Percentiles rank a stretch among this genome's conserved stretches.
Evolutionary conservation across 2,329 filamentous ascomycete species (phyloP).

Genomic region (Fusarium musae): DNA sequence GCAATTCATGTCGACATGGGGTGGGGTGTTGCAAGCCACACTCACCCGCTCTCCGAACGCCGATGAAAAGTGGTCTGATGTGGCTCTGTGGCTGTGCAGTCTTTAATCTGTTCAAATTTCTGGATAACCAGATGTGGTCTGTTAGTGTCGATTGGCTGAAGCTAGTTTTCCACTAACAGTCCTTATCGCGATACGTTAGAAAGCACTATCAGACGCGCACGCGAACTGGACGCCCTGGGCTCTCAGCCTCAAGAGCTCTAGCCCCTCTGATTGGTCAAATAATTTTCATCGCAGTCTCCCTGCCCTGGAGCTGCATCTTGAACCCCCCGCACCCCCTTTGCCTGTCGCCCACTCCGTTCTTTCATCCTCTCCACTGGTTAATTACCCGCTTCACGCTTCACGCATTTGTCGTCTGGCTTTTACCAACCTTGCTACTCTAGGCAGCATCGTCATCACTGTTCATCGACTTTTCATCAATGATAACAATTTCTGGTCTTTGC

Average conservation of each 20-base stretch:
- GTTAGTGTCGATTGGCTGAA: background rate
- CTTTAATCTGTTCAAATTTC: too few relatives aligned
- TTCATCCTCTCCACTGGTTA: conserved; percentile 38
- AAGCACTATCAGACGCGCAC: conserved; percentile 27
- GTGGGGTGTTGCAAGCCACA: conserved; percentile 23
- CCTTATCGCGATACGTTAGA: conserved; percentile 10
- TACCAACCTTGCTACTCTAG: conserved; percentile 18
- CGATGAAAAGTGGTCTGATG: background rate
- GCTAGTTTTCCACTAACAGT: conserved; percentile 5
- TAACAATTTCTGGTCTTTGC: background rate
- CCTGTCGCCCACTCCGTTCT: conserved; percentile 35
- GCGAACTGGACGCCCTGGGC: conserved; percentile 21
- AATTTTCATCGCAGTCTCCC: conserved; percentile 6
- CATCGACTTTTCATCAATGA: conserved; percentile 20
- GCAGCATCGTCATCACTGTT: conserved; percentile 34
- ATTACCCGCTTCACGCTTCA: conserved; percentile 39
- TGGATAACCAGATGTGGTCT: too few relatives aligned
- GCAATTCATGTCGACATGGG: conserved; percentile 22
- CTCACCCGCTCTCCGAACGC: background rate
- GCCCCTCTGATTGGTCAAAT: conserved; percentile 15
- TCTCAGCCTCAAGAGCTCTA: conserved; percentile 3
- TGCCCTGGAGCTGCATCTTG: conserved; percentile 6
- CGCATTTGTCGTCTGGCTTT: conserved; percentile 27
- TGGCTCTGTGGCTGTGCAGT: conserved; percentile 13
- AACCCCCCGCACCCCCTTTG: conserved; percentile 36